phyloP scores from a whole-genome alignment of 2,329 filamentous ascomycete species.

The Alternaria hordeiaustralica region DNA sequence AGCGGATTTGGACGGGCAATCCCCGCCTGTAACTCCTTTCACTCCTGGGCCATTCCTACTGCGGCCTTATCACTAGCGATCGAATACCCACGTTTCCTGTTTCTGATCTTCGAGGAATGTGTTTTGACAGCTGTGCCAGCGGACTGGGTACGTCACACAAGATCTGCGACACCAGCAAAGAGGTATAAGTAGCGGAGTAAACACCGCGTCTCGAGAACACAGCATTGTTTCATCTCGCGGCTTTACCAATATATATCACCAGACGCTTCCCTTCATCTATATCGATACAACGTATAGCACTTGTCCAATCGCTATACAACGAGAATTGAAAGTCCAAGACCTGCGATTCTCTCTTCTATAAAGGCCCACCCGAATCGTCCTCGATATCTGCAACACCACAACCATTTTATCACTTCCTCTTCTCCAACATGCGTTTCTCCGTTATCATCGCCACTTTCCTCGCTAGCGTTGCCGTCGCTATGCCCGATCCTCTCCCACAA shows the following conservation, averaged over 20 bases:
- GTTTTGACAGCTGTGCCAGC: conserved; percentile 5
- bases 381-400: not conserved
- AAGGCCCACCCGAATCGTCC: not conserved
- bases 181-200: not conserved
- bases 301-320: not conserved
- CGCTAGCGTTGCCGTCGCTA: conserved; percentile 22
- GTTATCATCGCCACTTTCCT: conserved; percentile 21
- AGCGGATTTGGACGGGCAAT: conserved; percentile 4
- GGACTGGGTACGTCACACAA: not conserved
- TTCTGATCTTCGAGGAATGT: conserved; percentile 4
- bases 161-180: not conserved
- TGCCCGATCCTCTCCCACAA: conserved; percentile 31
- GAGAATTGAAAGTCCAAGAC: not conserved
- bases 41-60: conserved; percentile 1
- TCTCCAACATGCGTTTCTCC: conserved; percentile 19
- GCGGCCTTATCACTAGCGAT: not conserved
- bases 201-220: not conserved
- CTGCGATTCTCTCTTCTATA: not conserved
- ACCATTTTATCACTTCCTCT: not conserved
- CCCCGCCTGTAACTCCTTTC: conserved; percentile 13
- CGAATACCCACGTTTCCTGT: conserved; percentile 8
- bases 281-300: not conserved
- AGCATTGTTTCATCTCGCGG: not conserved
- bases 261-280: not conserved
- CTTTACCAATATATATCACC: not conserved